A percentile compares a stretch with the other conserved stretches of the same genome.
These are phyloP conservation scores for Candida albicans DNA, from an alignment of 1,139 yeast species.

Conservation along the genomic window DNA sequence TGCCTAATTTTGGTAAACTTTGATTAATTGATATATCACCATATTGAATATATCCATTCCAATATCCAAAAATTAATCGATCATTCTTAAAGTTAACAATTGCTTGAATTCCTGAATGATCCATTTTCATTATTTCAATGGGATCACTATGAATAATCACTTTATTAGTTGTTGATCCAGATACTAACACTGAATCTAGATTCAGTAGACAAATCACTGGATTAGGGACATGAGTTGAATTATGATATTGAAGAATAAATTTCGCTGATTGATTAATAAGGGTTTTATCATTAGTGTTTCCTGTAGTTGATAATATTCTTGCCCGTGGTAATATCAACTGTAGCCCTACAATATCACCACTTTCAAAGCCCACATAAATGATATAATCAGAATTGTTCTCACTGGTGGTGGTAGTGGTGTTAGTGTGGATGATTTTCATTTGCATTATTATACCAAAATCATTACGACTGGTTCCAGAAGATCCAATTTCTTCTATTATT, in stretches of 20 bases:
- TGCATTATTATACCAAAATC: conserved; percentile 60
- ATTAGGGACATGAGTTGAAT: conserved; percentile 45
- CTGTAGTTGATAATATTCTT: not conserved
- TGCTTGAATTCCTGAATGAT: conserved; percentile 24
- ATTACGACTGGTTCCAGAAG: conserved; percentile 18
- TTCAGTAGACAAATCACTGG: conserved; percentile 46
- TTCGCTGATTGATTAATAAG: conserved; percentile 24
- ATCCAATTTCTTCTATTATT: conserved; percentile 15
- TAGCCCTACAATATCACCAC: conserved; percentile 50
- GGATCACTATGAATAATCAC: conserved; percentile 25
- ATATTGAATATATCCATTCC: conserved; percentile 39
- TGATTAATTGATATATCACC: conserved; percentile 12
- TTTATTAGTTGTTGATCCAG: conserved; percentile 45
- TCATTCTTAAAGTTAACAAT: conserved; percentile 13
- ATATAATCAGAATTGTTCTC: conserved; percentile 16
- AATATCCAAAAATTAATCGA: conserved; percentile 30
- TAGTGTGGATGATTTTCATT: conserved; percentile 24
- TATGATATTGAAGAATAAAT: conserved; percentile 21
- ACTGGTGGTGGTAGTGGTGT: too few relatives aligned
- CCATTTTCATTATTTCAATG: conserved; percentile 13
- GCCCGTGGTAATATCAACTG: conserved; percentile 16
- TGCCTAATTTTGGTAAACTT: conserved; percentile 17
- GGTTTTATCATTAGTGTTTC: conserved; percentile 12
- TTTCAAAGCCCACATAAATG: conserved; percentile 55
- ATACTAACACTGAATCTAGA: conserved; percentile 25